phyloP scores from a whole-genome alignment of 1,284 basidiomycete species.

The Rhodotorula sp. region DNA sequence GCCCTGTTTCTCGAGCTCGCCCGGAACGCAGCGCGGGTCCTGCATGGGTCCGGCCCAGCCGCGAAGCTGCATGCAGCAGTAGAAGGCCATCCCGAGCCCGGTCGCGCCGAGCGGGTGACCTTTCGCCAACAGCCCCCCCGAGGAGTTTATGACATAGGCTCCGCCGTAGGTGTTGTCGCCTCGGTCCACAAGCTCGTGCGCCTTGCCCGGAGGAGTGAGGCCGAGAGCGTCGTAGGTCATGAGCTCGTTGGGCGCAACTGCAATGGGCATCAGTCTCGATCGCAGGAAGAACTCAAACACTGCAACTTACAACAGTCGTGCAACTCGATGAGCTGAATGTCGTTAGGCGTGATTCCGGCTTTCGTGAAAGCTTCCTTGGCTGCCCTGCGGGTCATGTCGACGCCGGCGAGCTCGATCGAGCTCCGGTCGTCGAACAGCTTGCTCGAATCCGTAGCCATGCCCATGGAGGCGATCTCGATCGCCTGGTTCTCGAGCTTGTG shows the following conservation, averaged over 20 bases:
- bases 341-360: slow-evolving; percentile 68
- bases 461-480: slow-evolving; percentile 62
- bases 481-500: slow-evolving; percentile 80
- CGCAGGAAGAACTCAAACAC: slow-evolving; percentile 52
- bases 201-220: slow-evolving; percentile 66
- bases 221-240: slow-evolving; percentile 81
- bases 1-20: slow-evolving; percentile 63
- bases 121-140: too few species aligned
- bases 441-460: slow-evolving; percentile 61
- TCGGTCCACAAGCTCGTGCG: slow-evolving; percentile 70
- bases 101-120: slow-evolving; percentile 63
- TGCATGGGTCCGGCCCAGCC: slow-evolving; percentile 60
- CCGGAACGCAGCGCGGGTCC: slow-evolving; percentile 55
- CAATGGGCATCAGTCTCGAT: not conserved
- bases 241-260: slow-evolving; percentile 56
- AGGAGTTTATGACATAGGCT: too few species aligned
- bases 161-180: slow-evolving; percentile 84
- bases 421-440: slow-evolving; percentile 64
- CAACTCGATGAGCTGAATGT: slow-evolving; percentile 79
- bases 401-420: slow-evolving; percentile 61
- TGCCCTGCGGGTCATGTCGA: slow-evolving; percentile 66
- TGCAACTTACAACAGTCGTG: slow-evolving; percentile 68
- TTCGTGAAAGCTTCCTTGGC: slow-evolving; percentile 70
- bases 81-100: slow-evolving; percentile 84
- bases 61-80: slow-evolving; percentile 58